Evolutionary conservation across 139 green algal species (phyloP).

Genomic region (Chlamydomonas incerta): DNA sequence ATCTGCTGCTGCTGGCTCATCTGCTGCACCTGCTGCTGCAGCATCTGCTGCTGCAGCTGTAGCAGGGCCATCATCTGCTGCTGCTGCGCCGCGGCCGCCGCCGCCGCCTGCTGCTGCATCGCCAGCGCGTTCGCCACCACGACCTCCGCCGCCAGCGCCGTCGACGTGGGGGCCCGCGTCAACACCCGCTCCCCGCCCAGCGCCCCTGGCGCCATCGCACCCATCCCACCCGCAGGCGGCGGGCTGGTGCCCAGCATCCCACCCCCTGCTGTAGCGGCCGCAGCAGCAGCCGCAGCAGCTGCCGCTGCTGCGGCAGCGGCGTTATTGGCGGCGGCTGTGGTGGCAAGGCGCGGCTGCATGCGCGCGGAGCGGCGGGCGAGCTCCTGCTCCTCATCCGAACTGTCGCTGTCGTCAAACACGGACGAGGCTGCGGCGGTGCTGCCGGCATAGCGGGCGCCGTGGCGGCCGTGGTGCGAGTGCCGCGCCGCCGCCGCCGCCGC

Average conservation of each 20-base stretch:
- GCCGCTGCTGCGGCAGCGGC: not conserved
- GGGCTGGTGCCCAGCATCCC: too few relatives aligned
- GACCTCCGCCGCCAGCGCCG: not conserved
- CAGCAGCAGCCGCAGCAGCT: not conserved
- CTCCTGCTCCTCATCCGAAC: not conserved
- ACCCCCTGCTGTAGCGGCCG: not conserved
- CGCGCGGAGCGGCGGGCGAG: not conserved
- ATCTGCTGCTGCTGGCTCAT: not conserved
- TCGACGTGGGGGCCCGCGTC: not conserved
- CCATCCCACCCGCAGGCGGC: not conserved
- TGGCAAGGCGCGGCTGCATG: slow-evolving; percentile 19
- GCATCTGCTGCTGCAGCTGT: not conserved
- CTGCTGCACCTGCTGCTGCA: slow-evolving; percentile 5
- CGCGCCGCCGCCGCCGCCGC: not conserved
- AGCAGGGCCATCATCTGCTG: not conserved
- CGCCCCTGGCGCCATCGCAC: too few relatives aligned
- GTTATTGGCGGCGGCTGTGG: not conserved
- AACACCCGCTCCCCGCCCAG: not conserved
- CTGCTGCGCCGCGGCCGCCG: not conserved
- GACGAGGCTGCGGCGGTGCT: not conserved
- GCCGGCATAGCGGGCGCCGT: not conserved
- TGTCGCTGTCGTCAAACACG: not conserved
- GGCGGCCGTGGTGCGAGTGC: not conserved
- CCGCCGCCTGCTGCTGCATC: not conserved
- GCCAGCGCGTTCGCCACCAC: not conserved